Conservation (phyloP, 2,329 filamentous ascomycete genomes). For the Onygenales sp. region DNA sequence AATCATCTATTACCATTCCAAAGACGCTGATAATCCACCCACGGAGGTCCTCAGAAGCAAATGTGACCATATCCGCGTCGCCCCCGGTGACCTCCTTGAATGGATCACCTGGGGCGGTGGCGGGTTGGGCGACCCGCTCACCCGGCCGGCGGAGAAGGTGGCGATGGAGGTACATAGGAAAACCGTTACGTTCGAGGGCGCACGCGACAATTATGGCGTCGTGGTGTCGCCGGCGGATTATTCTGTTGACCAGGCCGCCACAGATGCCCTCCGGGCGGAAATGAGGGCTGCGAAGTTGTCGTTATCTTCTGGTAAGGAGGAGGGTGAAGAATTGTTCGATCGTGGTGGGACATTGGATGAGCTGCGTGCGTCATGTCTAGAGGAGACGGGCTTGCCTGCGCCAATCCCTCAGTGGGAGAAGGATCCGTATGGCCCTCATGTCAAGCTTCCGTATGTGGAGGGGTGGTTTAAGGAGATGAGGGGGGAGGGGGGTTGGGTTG, state of each 20-base stretch:
- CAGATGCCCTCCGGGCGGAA: slow-evolving; percentile 23
- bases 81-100: slow-evolving; percentile 39
- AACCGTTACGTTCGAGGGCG: slow-evolving; percentile 36
- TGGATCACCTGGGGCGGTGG: slow-evolving; percentile 44
- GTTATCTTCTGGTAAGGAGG: background rate
- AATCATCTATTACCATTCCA: slow-evolving; percentile 33
- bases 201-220: slow-evolving; percentile 37
- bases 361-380: slow-evolving; percentile 25
- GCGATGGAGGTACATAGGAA: slow-evolving; percentile 38
- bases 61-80: slow-evolving; percentile 39
- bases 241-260: slow-evolving; percentile 27
- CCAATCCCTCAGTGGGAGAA: slow-evolving; percentile 37
- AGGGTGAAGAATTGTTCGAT: slow-evolving; percentile 27
- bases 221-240: slow-evolving; percentile 27
- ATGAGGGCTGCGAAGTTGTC: slow-evolving; percentile 20
- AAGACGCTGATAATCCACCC: slow-evolving; percentile 21
- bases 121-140: slow-evolving; percentile 39
- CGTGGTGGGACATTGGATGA: slow-evolving; percentile 34
- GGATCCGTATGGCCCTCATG: slow-evolving; percentile 38
- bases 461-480: slow-evolving; percentile 28
- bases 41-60: slow-evolving; percentile 35
- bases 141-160: slow-evolving; percentile 34
- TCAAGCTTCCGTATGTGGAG: slow-evolving; percentile 33
- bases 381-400: slow-evolving; percentile 35
- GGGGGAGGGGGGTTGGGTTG: background rate